Percentiles rank a stretch among this genome's conserved stretches.
Evolutionary conservation across 805 yeast species (phyloP).

Genomic region (Kazachstania psychrophila): DNA sequence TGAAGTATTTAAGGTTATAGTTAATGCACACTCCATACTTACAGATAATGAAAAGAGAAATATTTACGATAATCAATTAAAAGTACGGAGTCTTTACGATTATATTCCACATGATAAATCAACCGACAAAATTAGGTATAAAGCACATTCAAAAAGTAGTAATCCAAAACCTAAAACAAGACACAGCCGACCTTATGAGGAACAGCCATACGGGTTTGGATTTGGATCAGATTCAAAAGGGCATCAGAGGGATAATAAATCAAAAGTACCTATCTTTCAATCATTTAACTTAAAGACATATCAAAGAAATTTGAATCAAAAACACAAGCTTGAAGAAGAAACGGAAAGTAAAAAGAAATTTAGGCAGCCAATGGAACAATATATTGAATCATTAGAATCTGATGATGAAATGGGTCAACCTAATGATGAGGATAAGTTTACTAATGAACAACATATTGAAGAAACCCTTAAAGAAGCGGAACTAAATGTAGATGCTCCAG

Average conservation of each 20-base stretch:
- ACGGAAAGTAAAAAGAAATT: not conserved
- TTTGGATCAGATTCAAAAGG: constrained; percentile 4
- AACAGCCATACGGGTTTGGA: constrained; percentile 31
- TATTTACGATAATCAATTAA: constrained; percentile 17
- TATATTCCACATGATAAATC: constrained; percentile 10
- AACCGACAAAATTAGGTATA: not conserved
- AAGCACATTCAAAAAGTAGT: not conserved
- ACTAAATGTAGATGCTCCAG: not conserved
- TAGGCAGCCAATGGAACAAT: not conserved
- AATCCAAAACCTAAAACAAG: constrained; percentile 4
- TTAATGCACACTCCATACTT: constrained; percentile 26
- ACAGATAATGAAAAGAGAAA: constrained; percentile 17
- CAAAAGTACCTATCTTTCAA: constrained; percentile 16
- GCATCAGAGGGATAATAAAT: not conserved
- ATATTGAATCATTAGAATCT: too few species aligned
- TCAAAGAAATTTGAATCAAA: constrained; percentile 8
- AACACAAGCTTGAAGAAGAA: not conserved
- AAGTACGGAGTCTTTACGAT: constrained; percentile 12
- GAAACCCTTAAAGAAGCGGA: too few species aligned
- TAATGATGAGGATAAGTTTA: too few species aligned
- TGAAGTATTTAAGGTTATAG: constrained; percentile 26
- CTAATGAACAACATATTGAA: too few species aligned
- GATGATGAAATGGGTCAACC: too few species aligned
- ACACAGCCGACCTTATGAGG: constrained; percentile 23
- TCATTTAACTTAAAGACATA: constrained; percentile 25